These are phyloP conservation scores for Populus alba DNA, from an alignment of 345 rosid genomes.

Conservation along the genomic window DNA sequence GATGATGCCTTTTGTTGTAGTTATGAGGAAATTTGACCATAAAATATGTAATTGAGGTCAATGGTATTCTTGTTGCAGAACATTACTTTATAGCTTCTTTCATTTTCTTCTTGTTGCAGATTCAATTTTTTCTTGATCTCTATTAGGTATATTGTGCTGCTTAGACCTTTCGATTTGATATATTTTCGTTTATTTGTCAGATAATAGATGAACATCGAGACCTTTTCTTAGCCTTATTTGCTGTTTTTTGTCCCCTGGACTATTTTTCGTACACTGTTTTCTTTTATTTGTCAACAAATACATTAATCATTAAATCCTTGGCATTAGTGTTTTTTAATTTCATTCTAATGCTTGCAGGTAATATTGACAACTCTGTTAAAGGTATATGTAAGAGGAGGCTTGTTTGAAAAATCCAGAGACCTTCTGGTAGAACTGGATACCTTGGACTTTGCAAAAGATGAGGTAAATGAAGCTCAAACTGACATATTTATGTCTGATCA, in stretches of 20 bases:
- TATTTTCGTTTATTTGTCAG: too few species aligned
- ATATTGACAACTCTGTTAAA: conserved; percentile 81
- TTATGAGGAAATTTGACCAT: not conserved
- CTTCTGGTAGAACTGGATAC: conserved; percentile 62
- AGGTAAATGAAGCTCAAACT: conserved; percentile 42
- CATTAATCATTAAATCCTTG: not conserved
- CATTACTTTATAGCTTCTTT: not conserved
- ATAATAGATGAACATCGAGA: too few species aligned
- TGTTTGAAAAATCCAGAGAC: conserved; percentile 77
- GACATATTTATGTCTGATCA: not conserved
- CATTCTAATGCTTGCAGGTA: conserved; percentile 51
- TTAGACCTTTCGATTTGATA: too few species aligned
- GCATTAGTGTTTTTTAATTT: conserved; percentile 9
- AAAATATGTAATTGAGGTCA: not conserved
- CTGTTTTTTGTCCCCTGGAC: too few species aligned
- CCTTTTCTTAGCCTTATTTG: too few species aligned
- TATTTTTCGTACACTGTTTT: not conserved
- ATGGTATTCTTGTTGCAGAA: not conserved
- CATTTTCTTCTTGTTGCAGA: not conserved
- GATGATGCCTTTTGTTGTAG: not conserved
- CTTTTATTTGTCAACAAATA: not conserved
- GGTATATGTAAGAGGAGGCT: conserved; percentile 80
- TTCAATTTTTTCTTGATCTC: too few species aligned
- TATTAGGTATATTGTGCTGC: too few species aligned
- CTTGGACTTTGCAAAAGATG: conserved; percentile 70